Percentiles rank a stretch among this genome's conserved stretches.
Evolutionary conservation across 192 early-diverging fungal genomes (phyloP).

Genomic region (Entophlyctis helioformis): DNA sequence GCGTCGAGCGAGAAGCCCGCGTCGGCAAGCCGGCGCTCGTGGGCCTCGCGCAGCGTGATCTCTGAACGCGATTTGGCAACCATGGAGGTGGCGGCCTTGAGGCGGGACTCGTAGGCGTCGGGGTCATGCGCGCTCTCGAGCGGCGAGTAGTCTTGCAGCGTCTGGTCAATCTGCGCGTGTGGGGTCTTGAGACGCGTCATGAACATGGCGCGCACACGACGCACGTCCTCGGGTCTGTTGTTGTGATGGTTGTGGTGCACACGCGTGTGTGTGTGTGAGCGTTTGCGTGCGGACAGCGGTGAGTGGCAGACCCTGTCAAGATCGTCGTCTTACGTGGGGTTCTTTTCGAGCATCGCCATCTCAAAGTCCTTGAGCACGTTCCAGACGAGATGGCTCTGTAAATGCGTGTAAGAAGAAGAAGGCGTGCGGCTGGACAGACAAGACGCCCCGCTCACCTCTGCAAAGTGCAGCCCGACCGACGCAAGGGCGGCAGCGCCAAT

Average conservation of each 20-base stretch:
- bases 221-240: constrained; percentile 6
- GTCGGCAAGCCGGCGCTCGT: too few relatives aligned
- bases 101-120: constrained; percentile 37
- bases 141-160: constrained; percentile 47
- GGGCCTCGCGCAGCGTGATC: constrained; percentile 25
- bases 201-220: constrained; percentile 25
- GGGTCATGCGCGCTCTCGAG: constrained; percentile 44
- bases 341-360: constrained; percentile 26
- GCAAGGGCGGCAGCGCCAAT: constrained; percentile 29
- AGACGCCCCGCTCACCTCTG: constrained; percentile 15
- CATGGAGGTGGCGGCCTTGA: constrained; percentile 37
- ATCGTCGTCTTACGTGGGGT: too few relatives aligned
- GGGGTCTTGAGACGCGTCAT: constrained; percentile 21
- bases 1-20: constrained; percentile 18
- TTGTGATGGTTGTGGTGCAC: neutral
- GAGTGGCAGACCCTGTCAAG: too few relatives aligned
- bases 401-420: neutral
- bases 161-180: constrained; percentile 42
- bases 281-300: too few relatives aligned
- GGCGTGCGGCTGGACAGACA: neutral
- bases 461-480: constrained; percentile 41
- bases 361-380: constrained; percentile 49
- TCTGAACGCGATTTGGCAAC: constrained; percentile 25
- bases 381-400: constrained; percentile 55
- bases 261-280: too few relatives aligned